Base-by-base conservation (phyloP, 148 eudicot genomes). In the Camellia sinensis region DNA sequence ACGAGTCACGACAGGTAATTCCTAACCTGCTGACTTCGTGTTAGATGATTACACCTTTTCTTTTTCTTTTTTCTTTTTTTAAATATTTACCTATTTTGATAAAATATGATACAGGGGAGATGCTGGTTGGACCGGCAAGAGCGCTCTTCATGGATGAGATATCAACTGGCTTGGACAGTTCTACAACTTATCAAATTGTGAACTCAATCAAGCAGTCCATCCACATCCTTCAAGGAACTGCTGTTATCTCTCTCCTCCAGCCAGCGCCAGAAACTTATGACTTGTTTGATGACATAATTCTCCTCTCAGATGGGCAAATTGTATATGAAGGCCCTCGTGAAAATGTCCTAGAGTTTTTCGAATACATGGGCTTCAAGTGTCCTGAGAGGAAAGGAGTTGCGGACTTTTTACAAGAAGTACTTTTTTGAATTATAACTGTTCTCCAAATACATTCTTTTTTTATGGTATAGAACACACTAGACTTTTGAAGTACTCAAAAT, bases 101-200 rank as follows among this genome's bases (percentile, higher is more conserved):
- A 6, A 54, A 54, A 54, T 54, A 1, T 54, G 17, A 8, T 54
- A 8, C 59, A 54, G 59, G 59, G 73, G 93, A 92, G 73, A 92
- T 92, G 62, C 21, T 59, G 19, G 62, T 59, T 59, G 57, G 57
- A 54, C 57, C 57, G 2, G 57, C 57, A 2, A 54, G 57, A 54
- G 57, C 57, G 1, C 57, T 54, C 57, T 54, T 54, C 57, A 54
- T 54, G 57, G 57, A 54, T 54, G 57, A 54, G 57, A 54, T 54
- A 86, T 92, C 97, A 41, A 91, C 97, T 46, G 97, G 97, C 44
- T 84, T 92, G 69, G 97, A 92, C 76, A 91, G 94, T 80, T 92
- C 92, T 0, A 92, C 97, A 56, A 92, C 97, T 43, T 91, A 64
- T 78, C 92, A 54, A 12, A 54, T 54, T 54, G 57, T 54, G 11